phyloP scores from a whole-genome alignment of 805 yeast species.

The Brettanomyces custersianus region DNA sequence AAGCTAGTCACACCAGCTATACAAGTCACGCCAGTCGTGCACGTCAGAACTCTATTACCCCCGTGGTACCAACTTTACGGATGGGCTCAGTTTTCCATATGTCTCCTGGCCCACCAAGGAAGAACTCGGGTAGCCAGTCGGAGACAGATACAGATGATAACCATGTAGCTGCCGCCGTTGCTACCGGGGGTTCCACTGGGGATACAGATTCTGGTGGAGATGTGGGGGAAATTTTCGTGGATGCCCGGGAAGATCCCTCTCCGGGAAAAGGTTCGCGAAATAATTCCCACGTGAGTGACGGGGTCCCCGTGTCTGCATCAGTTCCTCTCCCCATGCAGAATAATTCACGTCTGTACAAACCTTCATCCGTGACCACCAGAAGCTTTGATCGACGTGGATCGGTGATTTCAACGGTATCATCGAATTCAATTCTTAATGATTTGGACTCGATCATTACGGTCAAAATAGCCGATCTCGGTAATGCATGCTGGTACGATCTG shows the following conservation, averaged over 20 bases:
- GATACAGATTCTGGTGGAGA: too few species aligned
- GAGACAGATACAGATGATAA: neutral
- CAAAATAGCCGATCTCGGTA: slow-evolving; percentile 63
- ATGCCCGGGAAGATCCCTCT: neutral
- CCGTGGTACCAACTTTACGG: too few species aligned
- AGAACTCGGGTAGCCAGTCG: too few species aligned
- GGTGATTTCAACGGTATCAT: slow-evolving; percentile 16
- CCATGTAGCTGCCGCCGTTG: neutral
- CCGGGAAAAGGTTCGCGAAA: too few species aligned
- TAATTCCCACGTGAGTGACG: too few species aligned
- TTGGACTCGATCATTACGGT: slow-evolving; percentile 31
- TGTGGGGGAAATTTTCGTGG: neutral
- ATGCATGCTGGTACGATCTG: slow-evolving; percentile 54
- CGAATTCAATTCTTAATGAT: slow-evolving; percentile 12
- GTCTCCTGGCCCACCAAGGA: too few species aligned
- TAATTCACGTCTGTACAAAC: neutral
- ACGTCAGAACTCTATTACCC: too few species aligned
- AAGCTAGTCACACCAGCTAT: too few species aligned
- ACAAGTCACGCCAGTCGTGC: too few species aligned
- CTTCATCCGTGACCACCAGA: neutral
- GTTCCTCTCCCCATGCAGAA: neutral
- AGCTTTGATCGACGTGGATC: slow-evolving; percentile 27
- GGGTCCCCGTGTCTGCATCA: neutral
- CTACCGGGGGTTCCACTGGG: neutral
- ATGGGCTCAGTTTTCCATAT: too few species aligned